These are phyloP conservation scores for Chenopodium quinoa DNA, from an alignment of 148 eudicot species.

Conservation along the genomic window DNA sequence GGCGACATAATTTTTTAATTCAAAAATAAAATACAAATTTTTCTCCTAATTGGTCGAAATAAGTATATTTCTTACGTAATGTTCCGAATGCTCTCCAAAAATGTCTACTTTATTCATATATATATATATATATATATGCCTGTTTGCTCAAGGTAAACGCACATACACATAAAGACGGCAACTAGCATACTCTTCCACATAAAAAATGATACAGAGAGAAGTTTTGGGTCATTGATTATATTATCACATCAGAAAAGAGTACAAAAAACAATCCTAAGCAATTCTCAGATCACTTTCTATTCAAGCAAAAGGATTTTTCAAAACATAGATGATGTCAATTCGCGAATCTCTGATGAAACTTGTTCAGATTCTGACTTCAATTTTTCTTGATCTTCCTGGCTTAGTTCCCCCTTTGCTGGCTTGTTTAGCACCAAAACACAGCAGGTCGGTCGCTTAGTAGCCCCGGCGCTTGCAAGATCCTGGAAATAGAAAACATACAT, in stretches of 20 bases:
- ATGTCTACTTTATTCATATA: too few species aligned
- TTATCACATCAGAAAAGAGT: slow-evolving; percentile 10
- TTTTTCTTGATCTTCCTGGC: slow-evolving; percentile 62
- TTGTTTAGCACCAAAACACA: slow-evolving; percentile 84
- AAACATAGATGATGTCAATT: slow-evolving; percentile 55
- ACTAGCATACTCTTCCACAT: neutral
- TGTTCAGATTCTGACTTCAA: slow-evolving; percentile 64
- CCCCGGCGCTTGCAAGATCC: slow-evolving; percentile 96
- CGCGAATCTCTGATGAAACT: slow-evolving; percentile 62
- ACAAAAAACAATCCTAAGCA: slow-evolving; percentile 7
- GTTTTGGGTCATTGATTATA: slow-evolving; percentile 1
- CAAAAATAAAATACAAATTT: too few species aligned
- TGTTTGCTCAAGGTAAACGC: neutral
- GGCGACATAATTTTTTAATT: too few species aligned
- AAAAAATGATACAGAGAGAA: neutral
- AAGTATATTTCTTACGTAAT: too few species aligned
- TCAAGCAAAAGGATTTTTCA: slow-evolving; percentile 20
- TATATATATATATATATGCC: too few species aligned
- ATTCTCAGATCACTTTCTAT: neutral
- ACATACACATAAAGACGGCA: neutral
- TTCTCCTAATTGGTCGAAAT: too few species aligned
- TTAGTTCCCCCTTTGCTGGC: slow-evolving; percentile 82
- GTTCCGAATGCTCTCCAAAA: too few species aligned
- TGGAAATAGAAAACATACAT: slow-evolving; percentile 22
- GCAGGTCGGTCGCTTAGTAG: slow-evolving; percentile 97